Conservation (phyloP, 352 stramenopile species). For the Phytopythium boreale region DNA sequence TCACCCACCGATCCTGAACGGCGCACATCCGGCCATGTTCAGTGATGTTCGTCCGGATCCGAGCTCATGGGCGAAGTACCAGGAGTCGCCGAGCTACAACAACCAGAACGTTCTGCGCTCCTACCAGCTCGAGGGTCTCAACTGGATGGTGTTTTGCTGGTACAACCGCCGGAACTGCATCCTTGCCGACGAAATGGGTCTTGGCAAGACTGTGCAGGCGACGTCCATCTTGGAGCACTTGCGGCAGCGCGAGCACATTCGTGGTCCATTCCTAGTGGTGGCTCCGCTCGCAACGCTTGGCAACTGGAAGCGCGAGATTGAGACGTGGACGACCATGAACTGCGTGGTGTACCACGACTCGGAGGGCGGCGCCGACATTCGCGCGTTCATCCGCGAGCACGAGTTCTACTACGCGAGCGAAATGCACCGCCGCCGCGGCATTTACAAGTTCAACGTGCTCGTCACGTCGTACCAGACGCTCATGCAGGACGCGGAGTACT, state of each 20-base stretch:
- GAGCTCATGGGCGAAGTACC: conserved; percentile 85
- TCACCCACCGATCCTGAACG: conserved; percentile 81
- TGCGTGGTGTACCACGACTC: conserved; percentile 99
- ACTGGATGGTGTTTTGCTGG: conserved; percentile 98
- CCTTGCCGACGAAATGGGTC: conserved; percentile 86
- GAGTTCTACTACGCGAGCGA: conserved; percentile 96
- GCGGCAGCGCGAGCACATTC: conserved; percentile 88
- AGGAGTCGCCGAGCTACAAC: conserved; percentile 87
- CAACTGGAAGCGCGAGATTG: conserved; percentile 99
- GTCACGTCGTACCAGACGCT: conserved; percentile 98
- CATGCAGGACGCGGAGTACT: conserved; percentile 92
- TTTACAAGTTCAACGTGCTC: conserved; percentile 96
- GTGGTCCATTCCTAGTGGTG: conserved; percentile 97
- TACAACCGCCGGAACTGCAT: conserved; percentile 96
- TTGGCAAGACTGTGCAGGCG: conserved; percentile 91
- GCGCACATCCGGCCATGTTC: conserved; percentile 78
- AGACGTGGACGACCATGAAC: conserved; percentile 99
- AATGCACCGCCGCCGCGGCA: conserved; percentile 60
- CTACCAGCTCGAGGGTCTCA: conserved; percentile 98
- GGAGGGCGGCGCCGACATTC: conserved; percentile 87
- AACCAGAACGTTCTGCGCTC: conserved; percentile 94
- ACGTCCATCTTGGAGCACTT: conserved; percentile 95
- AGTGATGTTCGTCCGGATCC: conserved; percentile 79
- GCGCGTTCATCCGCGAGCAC: conserved; percentile 92
- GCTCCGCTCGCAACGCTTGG: conserved; percentile 96